Evolutionary conservation across 768 basidiomycete genomes (phyloP).

Genomic region (Lentinula raphanica): DNA sequence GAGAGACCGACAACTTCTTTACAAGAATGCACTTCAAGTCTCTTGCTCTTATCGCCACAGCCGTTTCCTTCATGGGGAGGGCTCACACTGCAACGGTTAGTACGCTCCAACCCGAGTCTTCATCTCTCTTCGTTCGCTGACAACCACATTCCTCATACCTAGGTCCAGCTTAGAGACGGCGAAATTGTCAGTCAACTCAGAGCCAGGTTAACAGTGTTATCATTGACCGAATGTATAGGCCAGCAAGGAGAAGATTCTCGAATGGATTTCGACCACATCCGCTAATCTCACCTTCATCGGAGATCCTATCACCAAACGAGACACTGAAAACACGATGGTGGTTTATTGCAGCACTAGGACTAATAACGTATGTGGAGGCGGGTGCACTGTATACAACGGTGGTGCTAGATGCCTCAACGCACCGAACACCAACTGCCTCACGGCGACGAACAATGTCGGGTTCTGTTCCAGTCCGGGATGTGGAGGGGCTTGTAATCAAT

Average conservation of each 20-base stretch:
- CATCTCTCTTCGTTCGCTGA: neutral
- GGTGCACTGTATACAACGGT: constrained; percentile 28
- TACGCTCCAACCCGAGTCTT: neutral
- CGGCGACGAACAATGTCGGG: constrained; percentile 22
- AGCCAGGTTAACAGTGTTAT: neutral
- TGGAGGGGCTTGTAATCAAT: constrained; percentile 19
- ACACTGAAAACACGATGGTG: constrained; percentile 18
- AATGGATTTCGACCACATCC: constrained; percentile 17
- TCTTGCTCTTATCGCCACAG: too few species aligned
- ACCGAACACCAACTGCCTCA: constrained; percentile 26
- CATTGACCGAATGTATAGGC: neutral
- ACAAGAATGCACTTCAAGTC: too few species aligned
- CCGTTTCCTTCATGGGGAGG: neutral
- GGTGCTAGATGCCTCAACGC: constrained; percentile 19
- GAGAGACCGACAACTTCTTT: too few species aligned
- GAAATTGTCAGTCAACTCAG: neutral
- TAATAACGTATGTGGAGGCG: constrained; percentile 22
- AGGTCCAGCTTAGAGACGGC: neutral
- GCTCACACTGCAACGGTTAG: neutral
- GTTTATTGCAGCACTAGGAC: constrained; percentile 21
- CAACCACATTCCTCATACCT: neutral
- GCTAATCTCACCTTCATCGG: constrained; percentile 19
- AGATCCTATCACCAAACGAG: constrained; percentile 12
- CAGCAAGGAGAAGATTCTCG: constrained; percentile 7
- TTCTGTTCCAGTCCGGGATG: constrained; percentile 24